These are phyloP conservation scores for Thelonectria olida DNA, from an alignment of 2,329 filamentous ascomycete species.

Conservation along the genomic window DNA sequence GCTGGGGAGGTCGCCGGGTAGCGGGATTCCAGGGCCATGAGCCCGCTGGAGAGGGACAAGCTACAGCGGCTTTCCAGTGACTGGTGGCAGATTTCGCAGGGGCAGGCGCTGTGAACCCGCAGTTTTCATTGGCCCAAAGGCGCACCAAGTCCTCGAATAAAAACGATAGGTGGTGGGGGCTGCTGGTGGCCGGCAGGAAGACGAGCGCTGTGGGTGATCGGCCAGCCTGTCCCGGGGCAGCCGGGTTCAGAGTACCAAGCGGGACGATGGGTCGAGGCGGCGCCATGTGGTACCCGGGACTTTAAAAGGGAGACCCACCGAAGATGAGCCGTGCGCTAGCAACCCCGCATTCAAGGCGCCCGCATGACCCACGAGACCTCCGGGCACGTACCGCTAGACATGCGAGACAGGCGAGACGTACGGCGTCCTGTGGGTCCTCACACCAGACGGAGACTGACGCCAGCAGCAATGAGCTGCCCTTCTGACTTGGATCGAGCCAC, in stretches of 20 bases:
- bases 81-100: slow-evolving; percentile 10
- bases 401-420: slow-evolving; percentile 27
- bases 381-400: slow-evolving; percentile 21
- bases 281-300: slow-evolving; percentile 24
- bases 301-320: slow-evolving; percentile 20
- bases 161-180: slow-evolving; percentile 17
- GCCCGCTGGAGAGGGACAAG: background rate
- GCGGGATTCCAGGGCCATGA: background rate
- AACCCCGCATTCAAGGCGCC: slow-evolving; percentile 31
- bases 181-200: background rate
- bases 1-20: background rate
- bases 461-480: slow-evolving; percentile 27
- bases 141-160: background rate
- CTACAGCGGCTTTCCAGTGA: slow-evolving; percentile 17
- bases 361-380: slow-evolving; percentile 31
- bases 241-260: slow-evolving; percentile 26
- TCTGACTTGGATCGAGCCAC: slow-evolving; percentile 34
- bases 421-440: slow-evolving; percentile 32
- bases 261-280: slow-evolving; percentile 4
- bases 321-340: slow-evolving; percentile 26
- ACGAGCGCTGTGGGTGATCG: slow-evolving; percentile 18
- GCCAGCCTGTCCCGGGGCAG: slow-evolving; percentile 19
- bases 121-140: background rate
- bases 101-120: background rate
- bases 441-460: slow-evolving; percentile 29